Evolutionary conservation across 331 rosid species (phyloP), one percentile per base, ranked within the genome.

Genomic region (Pyrus hybrid): DNA sequence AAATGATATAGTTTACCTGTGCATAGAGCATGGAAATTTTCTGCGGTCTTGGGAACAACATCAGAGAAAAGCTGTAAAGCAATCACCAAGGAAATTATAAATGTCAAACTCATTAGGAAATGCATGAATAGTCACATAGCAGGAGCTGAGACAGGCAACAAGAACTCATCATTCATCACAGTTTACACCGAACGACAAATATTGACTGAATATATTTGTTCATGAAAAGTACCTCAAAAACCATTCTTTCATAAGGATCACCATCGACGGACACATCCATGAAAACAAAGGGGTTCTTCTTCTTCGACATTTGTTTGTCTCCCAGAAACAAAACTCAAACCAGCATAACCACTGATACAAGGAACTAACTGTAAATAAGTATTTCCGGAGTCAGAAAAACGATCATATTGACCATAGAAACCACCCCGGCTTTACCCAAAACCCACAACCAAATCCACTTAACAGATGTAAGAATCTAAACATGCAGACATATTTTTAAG

Each of bases 221-320:
- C 47, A 5, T 0, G 2, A 73, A 58, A 9, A 73, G 65, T 84
- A 93, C 98, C 98, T 91, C 97, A 79, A 93, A 91, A 82, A 88
- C 87, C 90, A 93, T 85, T 76, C 79, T 88, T 77, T 93, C 97
- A 53, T 49, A 77, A 43, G 98, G 98, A 77, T 93, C 98, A 3
- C 97, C 98, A 81, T 93, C 98, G 9, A 93, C 67, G 20, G 91
- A 91, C 32, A 91, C 96, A 17, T 93, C 97, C 91, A 93, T 79
- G 80, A 84, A 93, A 73, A 90, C 94, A 67, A 83, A 64, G 12
- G 85, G 78, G 79, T 80, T 87, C 88, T 88, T 93, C 88, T 85
- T 89, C 91, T 86, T 93, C 0, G 91, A 56, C 98, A 91, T 93
- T 79, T 76, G 81, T 77, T 49, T 73, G 17, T 81, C 74, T 23